These are phyloP conservation scores for Brassica incana DNA, from an alignment of 345 rosid genomes.

Conservation along the genomic window DNA sequence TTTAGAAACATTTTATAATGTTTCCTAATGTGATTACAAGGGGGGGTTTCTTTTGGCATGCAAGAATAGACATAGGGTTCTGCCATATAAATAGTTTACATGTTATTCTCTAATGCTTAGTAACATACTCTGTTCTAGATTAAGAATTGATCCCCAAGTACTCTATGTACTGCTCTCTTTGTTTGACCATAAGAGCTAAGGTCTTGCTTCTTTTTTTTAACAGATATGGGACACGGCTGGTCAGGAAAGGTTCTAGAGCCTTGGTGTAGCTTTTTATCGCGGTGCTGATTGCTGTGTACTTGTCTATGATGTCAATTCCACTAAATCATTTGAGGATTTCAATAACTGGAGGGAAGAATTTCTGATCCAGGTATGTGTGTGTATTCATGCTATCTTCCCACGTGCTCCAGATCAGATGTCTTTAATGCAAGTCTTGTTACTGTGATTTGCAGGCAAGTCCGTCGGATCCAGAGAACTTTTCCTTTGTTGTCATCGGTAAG, in stretches of 20 bases:
- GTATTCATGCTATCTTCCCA: background rate
- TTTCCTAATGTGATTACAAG: background rate
- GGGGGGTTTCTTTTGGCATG: background rate
- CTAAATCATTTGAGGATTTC: conserved; percentile 61
- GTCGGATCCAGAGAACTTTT: conserved; percentile 83
- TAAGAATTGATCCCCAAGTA: background rate
- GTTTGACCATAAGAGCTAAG: background rate
- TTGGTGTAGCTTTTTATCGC: background rate
- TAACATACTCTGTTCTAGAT: conserved; percentile 16
- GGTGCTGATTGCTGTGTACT: background rate
- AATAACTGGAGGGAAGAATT: conserved; percentile 38
- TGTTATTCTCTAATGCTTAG: background rate
- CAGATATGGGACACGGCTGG: background rate
- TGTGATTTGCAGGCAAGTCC: conserved; percentile 67
- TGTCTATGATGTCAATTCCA: background rate
- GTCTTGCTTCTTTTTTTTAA: background rate
- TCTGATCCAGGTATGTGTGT: conserved; percentile 63
- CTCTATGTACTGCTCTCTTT: no score
- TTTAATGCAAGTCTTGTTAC: background rate
- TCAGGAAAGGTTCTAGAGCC: background rate
- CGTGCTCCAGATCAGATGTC: background rate
- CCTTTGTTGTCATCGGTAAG: conserved; percentile 83
- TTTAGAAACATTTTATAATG: background rate
- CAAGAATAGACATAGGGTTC: background rate
- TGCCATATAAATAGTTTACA: background rate